Percentiles rank a stretch among this genome's conserved stretches.
Conservation (phyloP, 169 alveolate genomes). For the Babesia bigemina region DNA sequence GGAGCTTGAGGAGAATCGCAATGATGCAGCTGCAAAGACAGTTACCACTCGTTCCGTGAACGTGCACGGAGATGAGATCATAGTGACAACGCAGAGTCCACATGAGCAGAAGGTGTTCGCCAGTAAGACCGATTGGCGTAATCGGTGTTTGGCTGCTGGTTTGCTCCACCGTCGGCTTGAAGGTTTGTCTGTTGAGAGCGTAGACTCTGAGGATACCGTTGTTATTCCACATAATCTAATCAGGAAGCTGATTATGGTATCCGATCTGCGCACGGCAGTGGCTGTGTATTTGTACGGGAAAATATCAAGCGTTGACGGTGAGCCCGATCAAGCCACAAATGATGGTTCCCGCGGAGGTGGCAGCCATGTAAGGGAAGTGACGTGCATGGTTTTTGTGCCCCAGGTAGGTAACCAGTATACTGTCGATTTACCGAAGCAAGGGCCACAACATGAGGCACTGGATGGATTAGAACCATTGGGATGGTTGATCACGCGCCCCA, state of each 20-base stretch:
- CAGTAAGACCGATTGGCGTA: constrained; percentile 99
- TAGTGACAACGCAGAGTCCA: constrained; percentile 96
- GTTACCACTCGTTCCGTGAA: constrained; percentile 95
- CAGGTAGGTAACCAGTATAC: constrained; percentile 95
- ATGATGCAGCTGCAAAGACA: constrained; percentile 76
- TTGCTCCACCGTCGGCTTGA: constrained; percentile 95
- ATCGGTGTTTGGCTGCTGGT: constrained; percentile 97
- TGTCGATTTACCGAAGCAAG: constrained; percentile 88
- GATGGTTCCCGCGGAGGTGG: constrained; percentile 55
- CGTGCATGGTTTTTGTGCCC: constrained; percentile 96
- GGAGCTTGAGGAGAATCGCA: constrained; percentile 91
- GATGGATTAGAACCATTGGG: constrained; percentile 96
- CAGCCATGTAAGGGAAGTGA: constrained; percentile 86
- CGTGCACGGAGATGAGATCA: constrained; percentile 96
- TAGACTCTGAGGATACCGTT: constrained; percentile 86
- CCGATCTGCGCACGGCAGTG: constrained; percentile 97
- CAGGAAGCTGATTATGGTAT: constrained; percentile 93
- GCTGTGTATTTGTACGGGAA: constrained; percentile 96
- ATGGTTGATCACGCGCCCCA: constrained; percentile 96
- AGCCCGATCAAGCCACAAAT: background rate
- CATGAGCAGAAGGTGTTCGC: constrained; percentile 97
- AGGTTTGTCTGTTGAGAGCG: constrained; percentile 90
- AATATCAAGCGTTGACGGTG: constrained; percentile 55
- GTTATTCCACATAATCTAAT: constrained; percentile 98
- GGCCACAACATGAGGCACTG: constrained; percentile 92